phyloP scores from a whole-genome alignment of 2,329 filamentous ascomycete genomes.

The Blumeria graminis region DNA sequence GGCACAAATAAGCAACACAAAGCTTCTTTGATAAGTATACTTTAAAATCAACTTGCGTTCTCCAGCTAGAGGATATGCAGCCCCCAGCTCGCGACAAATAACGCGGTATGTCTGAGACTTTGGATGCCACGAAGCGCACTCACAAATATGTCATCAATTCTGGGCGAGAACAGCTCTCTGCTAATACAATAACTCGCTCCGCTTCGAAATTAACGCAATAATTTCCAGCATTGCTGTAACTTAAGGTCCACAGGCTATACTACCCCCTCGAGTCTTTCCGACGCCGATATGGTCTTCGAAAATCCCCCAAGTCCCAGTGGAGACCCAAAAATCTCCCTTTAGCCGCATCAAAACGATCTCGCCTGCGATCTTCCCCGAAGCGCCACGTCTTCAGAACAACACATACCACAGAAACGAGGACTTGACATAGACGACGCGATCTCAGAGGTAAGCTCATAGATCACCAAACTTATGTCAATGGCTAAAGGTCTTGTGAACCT shows the following conservation, averaged over 20 bases:
- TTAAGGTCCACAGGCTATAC: neutral
- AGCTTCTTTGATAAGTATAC: neutral
- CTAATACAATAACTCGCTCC: neutral
- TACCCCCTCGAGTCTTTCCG: neutral
- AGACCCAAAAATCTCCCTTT: neutral
- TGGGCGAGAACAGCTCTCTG: neutral
- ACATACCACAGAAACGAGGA: neutral
- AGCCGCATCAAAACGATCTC: neutral
- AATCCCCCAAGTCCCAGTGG: neutral
- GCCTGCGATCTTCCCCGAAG: neutral
- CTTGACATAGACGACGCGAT: neutral
- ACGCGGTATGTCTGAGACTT: neutral
- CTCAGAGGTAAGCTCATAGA: neutral
- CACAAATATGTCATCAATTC: neutral
- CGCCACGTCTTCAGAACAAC: neutral
- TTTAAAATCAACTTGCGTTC: neutral
- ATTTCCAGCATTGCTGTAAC: neutral
- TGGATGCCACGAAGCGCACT: neutral
- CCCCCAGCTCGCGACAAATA: neutral
- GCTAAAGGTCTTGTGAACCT: too few species aligned
- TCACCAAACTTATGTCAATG: too few species aligned
- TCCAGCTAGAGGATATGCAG: neutral
- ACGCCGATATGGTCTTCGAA: neutral
- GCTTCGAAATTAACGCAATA: neutral
- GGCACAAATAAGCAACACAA: neutral